A percentile compares a stretch with the other conserved stretches of the same genome.
Conservation (phyloP, 192 early-diverging fungal species). For the Coemansia sp. region DNA sequence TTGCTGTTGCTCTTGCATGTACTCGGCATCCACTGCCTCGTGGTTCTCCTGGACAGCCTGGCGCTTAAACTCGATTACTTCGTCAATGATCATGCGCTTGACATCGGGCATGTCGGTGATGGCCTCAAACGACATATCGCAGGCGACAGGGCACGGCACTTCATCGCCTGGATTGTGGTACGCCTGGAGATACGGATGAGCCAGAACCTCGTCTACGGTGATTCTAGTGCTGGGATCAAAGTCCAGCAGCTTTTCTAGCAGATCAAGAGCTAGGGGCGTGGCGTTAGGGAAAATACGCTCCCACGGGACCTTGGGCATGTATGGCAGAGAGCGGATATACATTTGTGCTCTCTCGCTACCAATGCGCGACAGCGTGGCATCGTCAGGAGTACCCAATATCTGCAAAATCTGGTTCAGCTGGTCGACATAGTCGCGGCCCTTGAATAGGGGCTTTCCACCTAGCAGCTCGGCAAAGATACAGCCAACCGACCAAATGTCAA, state of each 20-base stretch:
- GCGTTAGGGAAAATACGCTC: slow-evolving; percentile 85
- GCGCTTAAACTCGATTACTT: slow-evolving; percentile 77
- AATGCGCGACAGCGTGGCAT: slow-evolving; percentile 80
- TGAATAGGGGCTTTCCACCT: slow-evolving; percentile 91
- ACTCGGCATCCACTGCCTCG: slow-evolving; percentile 44
- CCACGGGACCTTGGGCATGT: slow-evolving; percentile 89
- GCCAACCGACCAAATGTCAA: slow-evolving; percentile 98
- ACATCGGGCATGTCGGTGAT: slow-evolving; percentile 44
- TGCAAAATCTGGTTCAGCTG: slow-evolving; percentile 97
- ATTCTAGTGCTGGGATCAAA: slow-evolving; percentile 94
- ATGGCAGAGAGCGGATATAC: slow-evolving; percentile 90
- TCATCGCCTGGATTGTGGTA: slow-evolving; percentile 93
- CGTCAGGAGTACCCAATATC: slow-evolving; percentile 95
- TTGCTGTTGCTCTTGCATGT: slow-evolving; percentile 25
- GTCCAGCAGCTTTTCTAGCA: slow-evolving; percentile 82
- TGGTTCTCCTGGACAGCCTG: slow-evolving; percentile 50
- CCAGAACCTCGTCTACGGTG: slow-evolving; percentile 89
- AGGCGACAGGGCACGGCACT: slow-evolving; percentile 47
- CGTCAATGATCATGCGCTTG: slow-evolving; percentile 76
- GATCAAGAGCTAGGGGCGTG: slow-evolving; percentile 76
- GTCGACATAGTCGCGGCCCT: slow-evolving; percentile 96
- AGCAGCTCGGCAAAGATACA: slow-evolving; percentile 99
- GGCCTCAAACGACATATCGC: slow-evolving; percentile 52
- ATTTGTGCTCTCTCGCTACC: slow-evolving; percentile 93
- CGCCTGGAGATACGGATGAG: slow-evolving; percentile 88